These are phyloP conservation scores for Pseudogymnoascus sp. DNA, from an alignment of 2,329 filamentous ascomycete species.

Conservation along the genomic window DNA sequence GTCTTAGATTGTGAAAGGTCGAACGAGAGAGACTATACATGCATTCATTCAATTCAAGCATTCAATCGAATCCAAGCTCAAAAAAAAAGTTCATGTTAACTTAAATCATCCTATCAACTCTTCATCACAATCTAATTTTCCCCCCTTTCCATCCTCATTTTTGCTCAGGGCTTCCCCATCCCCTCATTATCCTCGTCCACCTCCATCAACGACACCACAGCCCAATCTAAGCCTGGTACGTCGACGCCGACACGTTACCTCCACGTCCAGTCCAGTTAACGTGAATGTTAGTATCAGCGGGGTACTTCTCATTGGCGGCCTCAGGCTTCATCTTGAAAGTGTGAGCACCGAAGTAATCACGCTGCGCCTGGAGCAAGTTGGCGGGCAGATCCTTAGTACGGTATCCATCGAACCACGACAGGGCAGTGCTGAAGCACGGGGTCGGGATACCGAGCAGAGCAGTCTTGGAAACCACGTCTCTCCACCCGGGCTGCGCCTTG, in stretches of 20 bases:
- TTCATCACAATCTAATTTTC: background rate
- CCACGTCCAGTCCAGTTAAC: slow-evolving; percentile 99
- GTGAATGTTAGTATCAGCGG: slow-evolving; percentile 81
- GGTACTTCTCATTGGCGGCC: slow-evolving; percentile 69
- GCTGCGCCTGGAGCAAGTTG: slow-evolving; percentile 97
- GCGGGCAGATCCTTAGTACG: slow-evolving; percentile 93
- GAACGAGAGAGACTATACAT: too few species aligned
- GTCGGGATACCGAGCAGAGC: slow-evolving; percentile 93
- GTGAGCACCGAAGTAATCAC: slow-evolving; percentile 98
- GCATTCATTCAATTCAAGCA: too few species aligned
- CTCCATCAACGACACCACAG: background rate
- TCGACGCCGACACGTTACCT: slow-evolving; percentile 93
- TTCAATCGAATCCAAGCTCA: too few species aligned
- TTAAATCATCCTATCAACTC: background rate
- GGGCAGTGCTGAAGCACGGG: slow-evolving; percentile 90
- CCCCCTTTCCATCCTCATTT: background rate
- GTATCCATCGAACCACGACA: slow-evolving; percentile 99
- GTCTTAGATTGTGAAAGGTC: background rate
- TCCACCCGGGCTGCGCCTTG: slow-evolving; percentile 88
- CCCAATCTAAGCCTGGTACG: slow-evolving; percentile 78
- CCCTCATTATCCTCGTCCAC: background rate
- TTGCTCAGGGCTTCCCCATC: background rate
- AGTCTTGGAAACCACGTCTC: slow-evolving; percentile 83
- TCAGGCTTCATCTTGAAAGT: slow-evolving; percentile 86
- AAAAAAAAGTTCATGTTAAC: too few species aligned